Conservation (phyloP, 768 basidiomycete species). For the Hypsizygus marmoreus region DNA sequence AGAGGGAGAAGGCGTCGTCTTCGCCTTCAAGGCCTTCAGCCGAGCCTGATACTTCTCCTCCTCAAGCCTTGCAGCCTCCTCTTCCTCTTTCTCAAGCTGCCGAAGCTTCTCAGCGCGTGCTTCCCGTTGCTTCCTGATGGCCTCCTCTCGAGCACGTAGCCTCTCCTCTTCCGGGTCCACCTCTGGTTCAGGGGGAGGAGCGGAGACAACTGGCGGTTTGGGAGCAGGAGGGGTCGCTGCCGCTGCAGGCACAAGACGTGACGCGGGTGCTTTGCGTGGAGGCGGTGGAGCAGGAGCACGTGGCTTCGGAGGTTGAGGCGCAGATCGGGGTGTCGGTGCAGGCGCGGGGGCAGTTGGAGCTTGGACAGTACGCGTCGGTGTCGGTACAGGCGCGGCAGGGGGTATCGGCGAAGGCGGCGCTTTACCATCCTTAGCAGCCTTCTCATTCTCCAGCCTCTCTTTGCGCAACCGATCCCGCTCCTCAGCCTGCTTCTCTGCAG, state of each 20-base stretch:
- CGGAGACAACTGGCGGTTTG: conserved; percentile 16
- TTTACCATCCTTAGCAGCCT: conserved; percentile 55
- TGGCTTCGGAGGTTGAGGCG: conserved; percentile 31
- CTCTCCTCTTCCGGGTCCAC: conserved; percentile 80
- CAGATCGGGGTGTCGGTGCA: conserved; percentile 33
- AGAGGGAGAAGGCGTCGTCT: conserved; percentile 31
- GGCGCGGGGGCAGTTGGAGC: conserved; percentile 45
- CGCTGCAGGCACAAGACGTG: conserved; percentile 23
- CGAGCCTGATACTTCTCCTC: conserved; percentile 41
- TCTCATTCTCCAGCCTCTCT: conserved; percentile 77
- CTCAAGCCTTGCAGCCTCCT: conserved; percentile 47
- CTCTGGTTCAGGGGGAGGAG: conserved; percentile 35
- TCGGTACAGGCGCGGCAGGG: conserved; percentile 32
- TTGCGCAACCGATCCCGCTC: conserved; percentile 73
- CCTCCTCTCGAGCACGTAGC: conserved; percentile 68
- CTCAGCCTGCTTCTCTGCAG: conserved; percentile 80
- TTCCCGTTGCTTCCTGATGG: conserved; percentile 69
- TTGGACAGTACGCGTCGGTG: conserved; percentile 42
- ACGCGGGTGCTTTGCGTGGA: conserved; percentile 27
- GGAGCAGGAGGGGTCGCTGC: conserved; percentile 21
- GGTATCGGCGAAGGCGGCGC: conserved; percentile 33
- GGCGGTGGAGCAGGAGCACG: conserved; percentile 42
- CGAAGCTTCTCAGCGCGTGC: conserved; percentile 72
- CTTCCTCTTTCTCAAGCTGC: conserved; percentile 58
- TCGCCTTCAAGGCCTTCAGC: conserved; percentile 39